Evolutionary conservation across 345 rosid genomes (phyloP), one percentile per base, ranked within the genome.

Genomic region (Sapria himalayana): DNA sequence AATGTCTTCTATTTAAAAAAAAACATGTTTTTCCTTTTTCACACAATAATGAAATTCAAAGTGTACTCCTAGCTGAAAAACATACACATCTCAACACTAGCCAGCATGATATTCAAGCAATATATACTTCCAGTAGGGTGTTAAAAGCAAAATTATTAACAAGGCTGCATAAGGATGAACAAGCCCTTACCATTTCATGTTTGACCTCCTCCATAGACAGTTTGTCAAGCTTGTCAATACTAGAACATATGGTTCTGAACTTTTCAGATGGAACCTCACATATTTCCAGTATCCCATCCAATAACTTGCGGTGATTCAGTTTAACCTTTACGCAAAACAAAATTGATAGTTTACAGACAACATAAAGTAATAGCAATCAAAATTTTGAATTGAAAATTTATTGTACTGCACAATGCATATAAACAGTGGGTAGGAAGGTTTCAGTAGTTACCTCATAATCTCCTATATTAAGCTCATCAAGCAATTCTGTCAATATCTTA

Each of bases 271-370:
- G 93, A 43, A 89, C 98, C 27, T 93, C 93, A 59, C 98, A 82
- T 55, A 82, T 89, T 54, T 89, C 91, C 61, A 89, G 41, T 82
- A 89, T 80, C 16, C 98, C 94, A 57, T 89, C 94, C 35, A 89
- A 67, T 56, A 89, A 61, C 73, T 76, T 79, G 19, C 91, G 67
- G 50, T 89, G 98, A 55, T 76, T 82, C 60, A 89, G 53, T 61
- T 89, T 89, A 54, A 89, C 67, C 92, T 86, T 39, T 38, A 16
- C 17, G 19, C 16, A 25, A 12, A 16, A 43, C 29, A 10, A 18
- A 9, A 49, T 10, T 10, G 13, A 21, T 25, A 34, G 11, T 14
- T 31, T 13, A 7, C 2, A 18, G 1, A 22, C 8, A 18, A 10
- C 27, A 12, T 46, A 13, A 17, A 24, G 22, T 18, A 18, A 4